A percentile compares a stretch with the other conserved stretches of the same genome.
Conservation (phyloP, 1,284 basidiomycete species). For the Rhizoctonia solani region DNA sequence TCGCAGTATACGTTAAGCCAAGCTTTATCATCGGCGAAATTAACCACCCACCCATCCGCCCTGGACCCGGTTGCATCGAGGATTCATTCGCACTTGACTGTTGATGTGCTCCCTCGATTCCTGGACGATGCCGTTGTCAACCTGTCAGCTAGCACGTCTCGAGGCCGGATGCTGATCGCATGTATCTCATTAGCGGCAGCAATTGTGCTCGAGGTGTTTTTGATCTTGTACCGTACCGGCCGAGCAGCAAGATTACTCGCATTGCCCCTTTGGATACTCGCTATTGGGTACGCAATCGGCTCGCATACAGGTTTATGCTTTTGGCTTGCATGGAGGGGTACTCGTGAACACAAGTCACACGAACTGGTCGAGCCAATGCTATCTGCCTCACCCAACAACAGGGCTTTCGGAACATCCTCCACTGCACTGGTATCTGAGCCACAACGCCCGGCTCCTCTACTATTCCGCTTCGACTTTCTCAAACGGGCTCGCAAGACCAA, state of each 20-base stretch:
- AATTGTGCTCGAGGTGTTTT: slow-evolving; percentile 32
- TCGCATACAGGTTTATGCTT: slow-evolving; percentile 37
- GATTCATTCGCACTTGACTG: slow-evolving; percentile 29
- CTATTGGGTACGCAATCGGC: slow-evolving; percentile 37
- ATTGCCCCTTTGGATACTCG: slow-evolving; percentile 34
- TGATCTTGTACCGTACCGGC: slow-evolving; percentile 28
- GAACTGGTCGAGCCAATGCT: neutral
- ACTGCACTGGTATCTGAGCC: neutral
- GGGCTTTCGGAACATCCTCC: neutral
- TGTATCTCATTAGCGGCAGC: slow-evolving; percentile 23
- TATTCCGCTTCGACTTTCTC: neutral
- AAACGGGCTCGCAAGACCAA: slow-evolving; percentile 1
- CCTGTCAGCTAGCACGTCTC: slow-evolving; percentile 33
- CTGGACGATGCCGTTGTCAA: slow-evolving; percentile 36
- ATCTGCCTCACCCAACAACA: neutral
- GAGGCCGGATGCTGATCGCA: slow-evolving; percentile 35
- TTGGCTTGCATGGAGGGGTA: slow-evolving; percentile 36
- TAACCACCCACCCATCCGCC: slow-evolving; percentile 38
- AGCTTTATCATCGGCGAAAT: slow-evolving; percentile 36
- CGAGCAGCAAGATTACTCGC: slow-evolving; percentile 32
- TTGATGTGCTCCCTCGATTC: slow-evolving; percentile 35
- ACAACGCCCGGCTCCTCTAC: slow-evolving; percentile 1
- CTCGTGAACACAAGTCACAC: slow-evolving; percentile 34
- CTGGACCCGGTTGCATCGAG: slow-evolving; percentile 35
- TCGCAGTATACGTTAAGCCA: slow-evolving; percentile 22